Evolutionary conservation across 2,329 filamentous ascomycete genomes (phyloP), one percentile per base, ranked within the genome.

Genomic region (Corynespora cassiicola): DNA sequence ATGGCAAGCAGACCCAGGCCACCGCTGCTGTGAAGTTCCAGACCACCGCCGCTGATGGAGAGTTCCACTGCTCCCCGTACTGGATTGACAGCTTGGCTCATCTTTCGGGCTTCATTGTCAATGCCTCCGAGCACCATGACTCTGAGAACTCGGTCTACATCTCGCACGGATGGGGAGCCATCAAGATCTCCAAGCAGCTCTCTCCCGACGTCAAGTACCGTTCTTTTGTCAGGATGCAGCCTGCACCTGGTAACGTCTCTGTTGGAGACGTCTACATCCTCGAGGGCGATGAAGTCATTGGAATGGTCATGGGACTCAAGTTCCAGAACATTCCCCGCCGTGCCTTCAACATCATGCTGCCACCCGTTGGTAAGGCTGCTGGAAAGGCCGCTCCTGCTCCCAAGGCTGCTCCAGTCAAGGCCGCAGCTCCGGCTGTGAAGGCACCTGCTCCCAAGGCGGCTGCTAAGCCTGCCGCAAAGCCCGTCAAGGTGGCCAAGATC

Each of bases 321-420:
- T 87, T 87, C 73, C 79, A 82, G 61, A 75, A 80, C 51, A 84
- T 86, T 36, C 83, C 84, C 22, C 82, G 85, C 54, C 79, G 80
- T 54, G 74, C 84, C 16, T 73, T 87, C 44, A 85, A 86, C 71
- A 77, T 82, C 52, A 78, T 88, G 63, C 70, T 88, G 46, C 84
- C 85, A 37, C 83, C 83, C 2, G 73, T 76, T 30, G 79, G 79
- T 45, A 54, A 60, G 50, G 45, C 69, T 65, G 61, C 66, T 20
- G 56, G 71, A 25, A 33, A 42, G 16, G 31, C 49, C 26, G 48
- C 63, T 11, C 50, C 67, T 2, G 47, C 69, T 11, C 50, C 65
- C 31, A 57, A 67, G 28, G 47, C 65, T 16, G 53, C 67, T 5
- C 57, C 71, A 16, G 47, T 66, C 34, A 59, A 69, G 29, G 54